Percentiles rank a stretch among this genome's conserved stretches.
Evolutionary conservation across 805 yeast genomes (phyloP).

Genomic region (Cyberlindnera euphorbiae): DNA sequence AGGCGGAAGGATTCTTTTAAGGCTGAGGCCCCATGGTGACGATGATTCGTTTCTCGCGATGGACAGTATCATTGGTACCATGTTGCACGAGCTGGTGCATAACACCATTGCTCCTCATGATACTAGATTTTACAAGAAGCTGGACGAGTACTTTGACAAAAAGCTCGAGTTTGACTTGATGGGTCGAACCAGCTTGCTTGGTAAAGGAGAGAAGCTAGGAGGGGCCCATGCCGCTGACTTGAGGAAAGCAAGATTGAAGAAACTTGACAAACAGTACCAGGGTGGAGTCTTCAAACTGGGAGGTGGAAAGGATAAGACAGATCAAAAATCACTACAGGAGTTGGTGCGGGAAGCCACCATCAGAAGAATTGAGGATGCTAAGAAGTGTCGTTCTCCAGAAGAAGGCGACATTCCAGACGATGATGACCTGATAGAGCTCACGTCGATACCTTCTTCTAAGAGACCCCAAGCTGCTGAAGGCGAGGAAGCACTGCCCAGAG

Average conservation of each 20-base stretch:
- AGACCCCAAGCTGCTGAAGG: conserved; percentile 2
- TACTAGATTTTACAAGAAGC: conserved; percentile 54
- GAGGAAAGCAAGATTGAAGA: conserved; percentile 38
- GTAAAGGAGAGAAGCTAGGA: conserved; percentile 17
- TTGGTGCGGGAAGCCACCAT: conserved; percentile 59
- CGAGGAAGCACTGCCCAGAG: not conserved
- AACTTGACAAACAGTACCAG: conserved; percentile 26
- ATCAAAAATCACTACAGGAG: conserved; percentile 31
- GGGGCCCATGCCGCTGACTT: conserved; percentile 26
- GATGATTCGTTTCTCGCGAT: conserved; percentile 52
- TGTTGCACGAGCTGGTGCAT: conserved; percentile 86
- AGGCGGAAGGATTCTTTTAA: conserved; percentile 67
- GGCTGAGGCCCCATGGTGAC: conserved; percentile 60
- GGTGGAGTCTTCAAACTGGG: conserved; percentile 16
- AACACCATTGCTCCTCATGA: conserved; percentile 80
- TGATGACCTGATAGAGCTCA: conserved; percentile 36
- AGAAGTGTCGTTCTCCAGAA: conserved; percentile 37
- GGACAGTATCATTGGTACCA: conserved; percentile 68
- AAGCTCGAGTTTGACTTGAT: conserved; percentile 37
- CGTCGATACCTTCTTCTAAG: too few relatives aligned
- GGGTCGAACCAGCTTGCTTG: conserved; percentile 22
- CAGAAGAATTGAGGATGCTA: conserved; percentile 47
- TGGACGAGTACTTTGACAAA: conserved; percentile 48
- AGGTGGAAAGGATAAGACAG: conserved; percentile 1
- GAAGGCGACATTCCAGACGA: conserved; percentile 36